Evolutionary conservation across 106 monocot genomes (phyloP), one percentile per base, ranked within the genome.

Genomic region (Acanthochlamys bracteata): DNA sequence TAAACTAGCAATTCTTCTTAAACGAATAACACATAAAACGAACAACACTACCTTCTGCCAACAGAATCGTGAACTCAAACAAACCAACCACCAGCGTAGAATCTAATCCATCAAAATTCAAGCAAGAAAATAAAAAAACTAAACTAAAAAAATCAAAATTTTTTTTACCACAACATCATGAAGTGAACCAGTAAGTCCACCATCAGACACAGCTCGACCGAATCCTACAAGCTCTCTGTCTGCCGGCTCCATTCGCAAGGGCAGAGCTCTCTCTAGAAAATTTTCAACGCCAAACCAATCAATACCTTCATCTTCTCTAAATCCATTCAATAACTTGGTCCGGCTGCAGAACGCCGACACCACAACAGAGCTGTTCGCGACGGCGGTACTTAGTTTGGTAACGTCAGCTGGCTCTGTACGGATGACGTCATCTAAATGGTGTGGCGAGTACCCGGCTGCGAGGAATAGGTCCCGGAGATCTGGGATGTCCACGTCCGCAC

Each of bases 151-250:
- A 39, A 4, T 11, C 16, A 0, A 1, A 39, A 23, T 19, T 7
- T 11, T 24, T 21, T 70, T 63, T 77, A 95, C 94, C 94, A 82
- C 90, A 21, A 96, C 82, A 62, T 96, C 90, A 45, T 96, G 95
- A 51, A 96, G 84, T 24, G 90, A 96, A 14, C 90, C 95, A 11
- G 95, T 96, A 57, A 96, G 64, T 11, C 87, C 95, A 4, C 80
- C 64, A 40, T 96, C 90, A 0, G 84, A 90, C 19, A 96, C 82
- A 3, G 90, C 95, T 16, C 95, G 81, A 3, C 95, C 90, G 39
- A 96, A 96, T 1, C 95, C 95, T 23, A 90, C 84, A 39, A 96
- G 46, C 43, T 9, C 43, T 7, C 64, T 24, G 60, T 24, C 66
- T 51, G 17, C 86, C 89, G 25, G 61, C 26, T 0, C 26, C 66